Percentiles rank a stretch among this genome's conserved stretches.
Evolutionary conservation across 192 early-diverging fungal genomes (phyloP).

Genomic region (Podila horticola): DNA sequence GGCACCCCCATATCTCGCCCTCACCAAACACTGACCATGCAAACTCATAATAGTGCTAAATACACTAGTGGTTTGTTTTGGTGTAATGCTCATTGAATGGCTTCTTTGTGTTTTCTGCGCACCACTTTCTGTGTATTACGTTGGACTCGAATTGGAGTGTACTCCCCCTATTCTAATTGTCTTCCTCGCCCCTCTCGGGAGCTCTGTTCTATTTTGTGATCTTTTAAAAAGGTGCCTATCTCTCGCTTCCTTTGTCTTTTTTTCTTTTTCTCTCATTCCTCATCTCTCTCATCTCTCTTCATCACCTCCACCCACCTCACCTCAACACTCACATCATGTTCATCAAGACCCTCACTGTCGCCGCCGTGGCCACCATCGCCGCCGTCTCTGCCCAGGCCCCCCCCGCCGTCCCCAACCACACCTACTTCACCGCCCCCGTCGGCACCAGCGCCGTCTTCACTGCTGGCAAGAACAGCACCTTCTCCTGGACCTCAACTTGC

Average conservation of each 20-base stretch:
- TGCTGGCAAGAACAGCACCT: slow-evolving; percentile 14
- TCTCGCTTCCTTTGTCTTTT: slow-evolving; percentile 1
- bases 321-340: slow-evolving; percentile 17
- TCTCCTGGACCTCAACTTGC: slow-evolving; percentile 30
- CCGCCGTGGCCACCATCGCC: slow-evolving; percentile 33
- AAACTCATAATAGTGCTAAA: too few relatives aligned
- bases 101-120: too few relatives aligned
- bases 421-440: slow-evolving; percentile 37
- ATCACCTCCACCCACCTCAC: neutral
- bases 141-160: too few relatives aligned
- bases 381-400: slow-evolving; percentile 19
- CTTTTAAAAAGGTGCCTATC: neutral
- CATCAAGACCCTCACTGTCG: slow-evolving; percentile 31
- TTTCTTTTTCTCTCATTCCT: slow-evolving; percentile 4
- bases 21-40: too few relatives aligned
- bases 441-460: neutral
- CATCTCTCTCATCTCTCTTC: neutral
- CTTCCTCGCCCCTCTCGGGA: neutral
- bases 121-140: too few relatives aligned
- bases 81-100: too few relatives aligned
- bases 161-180: neutral
- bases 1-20: too few relatives aligned
- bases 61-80: too few relatives aligned
- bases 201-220: neutral
- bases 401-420: slow-evolving; percentile 10